Evolutionary conservation across 164 flowering plant species (phyloP).

Genomic region (Euptelea pleiosperma): DNA sequence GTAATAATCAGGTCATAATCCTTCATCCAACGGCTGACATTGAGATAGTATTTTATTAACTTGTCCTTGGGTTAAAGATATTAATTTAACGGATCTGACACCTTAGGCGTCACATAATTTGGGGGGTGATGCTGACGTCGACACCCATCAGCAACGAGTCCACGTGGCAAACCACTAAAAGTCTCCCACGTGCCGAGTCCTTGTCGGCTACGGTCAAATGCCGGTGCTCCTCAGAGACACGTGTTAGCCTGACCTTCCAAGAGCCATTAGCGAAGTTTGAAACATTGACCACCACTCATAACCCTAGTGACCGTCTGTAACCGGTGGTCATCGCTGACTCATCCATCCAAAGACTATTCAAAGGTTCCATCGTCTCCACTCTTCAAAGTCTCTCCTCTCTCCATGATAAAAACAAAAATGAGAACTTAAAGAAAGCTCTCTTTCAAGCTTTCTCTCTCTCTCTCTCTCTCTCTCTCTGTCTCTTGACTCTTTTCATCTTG

Average conservation of each 20-base stretch:
- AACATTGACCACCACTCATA: slow-evolving; percentile 22
- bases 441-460: background rate
- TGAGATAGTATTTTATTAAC: too few species aligned
- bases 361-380: background rate
- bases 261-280: slow-evolving; percentile 10
- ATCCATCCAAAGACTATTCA: slow-evolving; percentile 1
- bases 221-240: slow-evolving; percentile 34
- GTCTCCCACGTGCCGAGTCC: slow-evolving; percentile 26
- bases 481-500: slow-evolving; percentile 12
- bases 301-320: background rate
- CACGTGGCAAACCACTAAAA: background rate
- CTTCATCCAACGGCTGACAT: background rate
- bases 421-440: background rate
- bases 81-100: background rate
- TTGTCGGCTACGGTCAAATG: slow-evolving; percentile 38
- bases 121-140: slow-evolving; percentile 11
- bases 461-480: slow-evolving; percentile 12
- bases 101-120: slow-evolving; percentile 4
- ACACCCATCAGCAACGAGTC: slow-evolving; percentile 1
- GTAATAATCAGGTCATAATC: background rate
- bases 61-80: too few species aligned
- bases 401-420: background rate
- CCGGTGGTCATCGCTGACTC: slow-evolving; percentile 23
- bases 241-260: slow-evolving; percentile 19
- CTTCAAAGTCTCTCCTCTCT: slow-evolving; percentile 5